phyloP scores from a whole-genome alignment of 192 early-diverging fungal genomes.

The Coemansia pectinata region DNA sequence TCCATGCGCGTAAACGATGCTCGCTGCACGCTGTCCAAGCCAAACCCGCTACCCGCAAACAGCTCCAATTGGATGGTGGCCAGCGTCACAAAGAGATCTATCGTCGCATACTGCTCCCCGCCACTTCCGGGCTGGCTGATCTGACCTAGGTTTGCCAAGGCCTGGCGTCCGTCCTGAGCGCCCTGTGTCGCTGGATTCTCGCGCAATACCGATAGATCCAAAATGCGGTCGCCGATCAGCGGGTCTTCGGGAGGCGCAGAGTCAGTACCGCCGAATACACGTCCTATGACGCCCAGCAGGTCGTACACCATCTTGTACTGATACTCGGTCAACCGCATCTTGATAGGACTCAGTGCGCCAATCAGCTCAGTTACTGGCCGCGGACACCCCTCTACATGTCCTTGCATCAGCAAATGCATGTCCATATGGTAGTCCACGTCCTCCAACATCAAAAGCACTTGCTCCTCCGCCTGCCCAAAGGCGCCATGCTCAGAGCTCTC shows the following conservation, averaged over 20 bases:
- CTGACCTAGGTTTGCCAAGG: slow-evolving; percentile 46
- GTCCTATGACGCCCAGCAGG: slow-evolving; percentile 32
- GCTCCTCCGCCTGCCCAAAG: slow-evolving; percentile 45
- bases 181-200: slow-evolving; percentile 42
- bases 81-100: slow-evolving; percentile 63
- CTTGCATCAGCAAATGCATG: slow-evolving; percentile 64
- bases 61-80: slow-evolving; percentile 82
- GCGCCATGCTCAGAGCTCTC: slow-evolving; percentile 49
- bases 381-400: slow-evolving; percentile 55
- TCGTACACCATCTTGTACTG: slow-evolving; percentile 85
- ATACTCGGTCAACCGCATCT: slow-evolving; percentile 73
- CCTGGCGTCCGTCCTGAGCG: slow-evolving; percentile 36
- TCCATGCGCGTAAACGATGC: slow-evolving; percentile 58
- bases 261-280: slow-evolving; percentile 38
- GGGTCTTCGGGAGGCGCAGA: slow-evolving; percentile 21
- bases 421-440: slow-evolving; percentile 74
- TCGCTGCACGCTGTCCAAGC: slow-evolving; percentile 53
- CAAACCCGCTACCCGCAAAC: slow-evolving; percentile 62
- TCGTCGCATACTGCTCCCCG: slow-evolving; percentile 30
- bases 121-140: neutral
- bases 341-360: slow-evolving; percentile 71
- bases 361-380: slow-evolving; percentile 66
- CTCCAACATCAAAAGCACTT: slow-evolving; percentile 75
- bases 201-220: slow-evolving; percentile 38
- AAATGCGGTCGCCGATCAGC: slow-evolving; percentile 22